phyloP scores from a whole-genome alignment of 192 early-diverging fungal genomes.

The Backusella tarrabulga region DNA sequence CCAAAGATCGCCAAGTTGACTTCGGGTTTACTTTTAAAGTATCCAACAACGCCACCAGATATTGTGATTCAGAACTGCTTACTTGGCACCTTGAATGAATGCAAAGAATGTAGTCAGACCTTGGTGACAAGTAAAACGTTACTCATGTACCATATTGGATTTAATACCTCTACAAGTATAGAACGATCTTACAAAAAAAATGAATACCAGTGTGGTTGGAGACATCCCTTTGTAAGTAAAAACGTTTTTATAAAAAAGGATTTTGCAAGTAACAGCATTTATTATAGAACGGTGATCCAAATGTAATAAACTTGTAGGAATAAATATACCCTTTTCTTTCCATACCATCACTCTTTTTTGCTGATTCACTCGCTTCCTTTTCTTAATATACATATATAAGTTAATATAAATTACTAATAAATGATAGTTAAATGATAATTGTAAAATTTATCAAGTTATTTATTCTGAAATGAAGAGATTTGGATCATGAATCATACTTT shows the following conservation, averaged over 20 bases:
- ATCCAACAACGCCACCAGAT: conserved; percentile 42
- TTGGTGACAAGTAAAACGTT: conserved; percentile 48
- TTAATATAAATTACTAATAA: neutral
- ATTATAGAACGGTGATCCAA: conserved; percentile 33
- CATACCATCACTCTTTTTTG: neutral
- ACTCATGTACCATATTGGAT: conserved; percentile 51
- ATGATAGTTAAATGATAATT: neutral
- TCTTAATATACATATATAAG: neutral
- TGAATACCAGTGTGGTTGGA: conserved; percentile 56
- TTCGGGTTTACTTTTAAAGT: conserved; percentile 28
- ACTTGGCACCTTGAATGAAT: conserved; percentile 44
- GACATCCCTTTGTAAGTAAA: conserved; percentile 51
- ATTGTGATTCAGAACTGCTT: conserved; percentile 50
- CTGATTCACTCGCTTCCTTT: neutral
- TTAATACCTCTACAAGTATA: conserved; percentile 48
- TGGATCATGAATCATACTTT: neutral
- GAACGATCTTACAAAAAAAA: conserved; percentile 43
- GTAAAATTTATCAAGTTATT: neutral
- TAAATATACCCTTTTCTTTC: neutral
- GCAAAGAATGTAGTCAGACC: conserved; percentile 40
- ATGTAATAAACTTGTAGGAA: conserved; percentile 25
- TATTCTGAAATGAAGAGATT: neutral
- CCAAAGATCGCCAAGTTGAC: conserved; percentile 24
- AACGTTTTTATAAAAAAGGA: too few species aligned
- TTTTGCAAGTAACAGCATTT: neutral